These are phyloP conservation scores for Harrya chromipes DNA, from an alignment of 768 basidiomycete genomes.

Conservation along the genomic window DNA sequence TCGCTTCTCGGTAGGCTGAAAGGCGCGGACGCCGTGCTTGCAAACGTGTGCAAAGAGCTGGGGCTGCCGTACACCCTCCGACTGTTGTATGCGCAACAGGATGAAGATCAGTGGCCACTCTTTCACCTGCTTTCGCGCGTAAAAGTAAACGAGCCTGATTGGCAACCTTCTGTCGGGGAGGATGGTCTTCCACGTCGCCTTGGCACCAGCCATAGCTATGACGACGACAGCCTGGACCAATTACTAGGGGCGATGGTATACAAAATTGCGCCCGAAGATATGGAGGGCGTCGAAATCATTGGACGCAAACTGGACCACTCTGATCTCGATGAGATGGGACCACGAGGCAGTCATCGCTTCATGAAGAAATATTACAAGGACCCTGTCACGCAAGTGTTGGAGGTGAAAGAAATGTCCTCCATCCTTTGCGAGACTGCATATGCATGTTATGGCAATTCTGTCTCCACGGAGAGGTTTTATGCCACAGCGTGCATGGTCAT, in stretches of 20 bases:
- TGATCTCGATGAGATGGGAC: no score
- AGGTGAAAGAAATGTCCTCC: neutral
- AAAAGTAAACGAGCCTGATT: neutral
- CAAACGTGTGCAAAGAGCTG: slow-evolving; percentile 3
- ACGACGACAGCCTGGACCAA: neutral
- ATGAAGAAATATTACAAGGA: neutral
- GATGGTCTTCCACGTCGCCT: neutral
- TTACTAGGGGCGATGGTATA: rapidly evolving
- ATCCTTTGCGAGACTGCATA: neutral
- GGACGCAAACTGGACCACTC: neutral
- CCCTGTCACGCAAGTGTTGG: slow-evolving; percentile 1
- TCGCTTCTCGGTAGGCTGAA: slow-evolving; percentile 1
- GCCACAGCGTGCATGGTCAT: neutral
- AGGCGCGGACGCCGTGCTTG: slow-evolving; percentile 1
- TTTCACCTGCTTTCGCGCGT: neutral
- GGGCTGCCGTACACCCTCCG: neutral
- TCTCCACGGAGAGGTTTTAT: neutral
- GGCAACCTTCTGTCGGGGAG: no score
- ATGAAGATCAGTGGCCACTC: neutral
- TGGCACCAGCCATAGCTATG: neutral
- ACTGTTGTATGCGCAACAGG: neutral
- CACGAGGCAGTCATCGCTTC: neutral
- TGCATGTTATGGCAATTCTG: neutral
- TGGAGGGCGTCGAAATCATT: slow-evolving; percentile 1
- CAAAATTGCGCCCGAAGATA: neutral